Evolutionary conservation across 2,329 filamentous ascomycete genomes (phyloP), one percentile per base, ranked within the genome.

Genomic region (Beauveria scarabaeidicola): DNA sequence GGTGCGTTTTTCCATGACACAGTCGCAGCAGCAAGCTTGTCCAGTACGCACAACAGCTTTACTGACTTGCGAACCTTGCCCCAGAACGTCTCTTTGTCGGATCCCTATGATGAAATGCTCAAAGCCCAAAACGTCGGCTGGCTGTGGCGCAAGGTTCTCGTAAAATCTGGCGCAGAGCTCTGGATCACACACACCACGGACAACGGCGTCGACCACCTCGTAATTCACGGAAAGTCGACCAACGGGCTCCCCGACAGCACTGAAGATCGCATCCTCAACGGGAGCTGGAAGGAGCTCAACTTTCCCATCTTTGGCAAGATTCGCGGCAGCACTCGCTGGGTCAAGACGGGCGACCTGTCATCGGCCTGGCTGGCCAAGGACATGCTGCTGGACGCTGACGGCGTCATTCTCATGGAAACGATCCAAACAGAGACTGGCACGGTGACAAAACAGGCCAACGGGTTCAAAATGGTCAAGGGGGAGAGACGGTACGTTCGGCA

Each of bases 251-350:
- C 52, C 11, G 52, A 54, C 40, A 54, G 40, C 25, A 43, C 17
- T 1, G 52, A 54, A 15, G 52, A 54, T 25, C 52, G 52, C 17
- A 32, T 54, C n/a, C 3, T 54, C 40, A 54, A 32, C 25, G 52
- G 52, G 3, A 44, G 10, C 17, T 44, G 40, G 52, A 54, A 54
- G 52, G 52, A 54, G 9, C 40, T 54, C 23, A 32, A 9, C 25
- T 54, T 54, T 23, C 52, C 52, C 25, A 54, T 54, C 25, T 54
- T 54, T 54, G 52, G 52, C 52, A 54, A 54, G 11, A 54, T 54
- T 21, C 52, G 52, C 25, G 52, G 52, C 38, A 44, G 52, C 11
- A 54, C 52, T 4, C 52, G 52, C 23, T 54, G 52, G 52, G 25
- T 44, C 21, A 44, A 44, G 25, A 32, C 9, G 9, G 25, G 3